Percentiles rank a stretch among this genome's conserved stretches.
phyloP scores from a whole-genome alignment of 305 asterid genomes.

The Stenogyne calaminthoides region DNA sequence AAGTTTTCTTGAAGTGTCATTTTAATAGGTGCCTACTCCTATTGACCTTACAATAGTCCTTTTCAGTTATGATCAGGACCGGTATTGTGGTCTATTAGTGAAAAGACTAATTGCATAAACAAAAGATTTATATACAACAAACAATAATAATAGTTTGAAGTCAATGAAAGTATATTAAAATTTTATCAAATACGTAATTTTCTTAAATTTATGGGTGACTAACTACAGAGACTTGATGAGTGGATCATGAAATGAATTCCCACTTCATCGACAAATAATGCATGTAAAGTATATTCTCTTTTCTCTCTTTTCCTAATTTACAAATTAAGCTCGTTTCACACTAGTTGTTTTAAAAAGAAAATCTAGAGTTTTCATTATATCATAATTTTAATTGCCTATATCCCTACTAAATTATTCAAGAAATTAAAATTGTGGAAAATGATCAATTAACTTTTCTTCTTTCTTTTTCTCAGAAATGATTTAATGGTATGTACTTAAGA shows the following conservation, averaged over 20 bases:
- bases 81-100: neutral
- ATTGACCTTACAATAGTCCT: constrained; percentile 38
- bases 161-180: constrained; percentile 21
- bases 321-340: constrained; percentile 18
- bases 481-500: too few relatives aligned
- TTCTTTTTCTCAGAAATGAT: too few relatives aligned
- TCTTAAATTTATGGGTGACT: constrained; percentile 21
- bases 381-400: neutral
- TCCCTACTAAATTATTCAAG: too few relatives aligned
- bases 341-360: neutral
- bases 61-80: constrained; percentile 25
- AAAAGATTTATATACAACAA: neutral
- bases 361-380: neutral
- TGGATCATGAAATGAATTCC: constrained; percentile 30
- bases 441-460: too few relatives aligned
- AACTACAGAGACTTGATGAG: constrained; percentile 19
- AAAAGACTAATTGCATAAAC: neutral
- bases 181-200: neutral
- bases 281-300: neutral
- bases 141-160: neutral
- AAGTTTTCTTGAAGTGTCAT: constrained; percentile 10
- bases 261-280: constrained; percentile 23
- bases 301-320: neutral
- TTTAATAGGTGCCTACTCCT: constrained; percentile 39
- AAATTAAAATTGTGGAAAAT: too few relatives aligned